phyloP scores from a whole-genome alignment of 345 rosid species.

The Viola odorata region DNA sequence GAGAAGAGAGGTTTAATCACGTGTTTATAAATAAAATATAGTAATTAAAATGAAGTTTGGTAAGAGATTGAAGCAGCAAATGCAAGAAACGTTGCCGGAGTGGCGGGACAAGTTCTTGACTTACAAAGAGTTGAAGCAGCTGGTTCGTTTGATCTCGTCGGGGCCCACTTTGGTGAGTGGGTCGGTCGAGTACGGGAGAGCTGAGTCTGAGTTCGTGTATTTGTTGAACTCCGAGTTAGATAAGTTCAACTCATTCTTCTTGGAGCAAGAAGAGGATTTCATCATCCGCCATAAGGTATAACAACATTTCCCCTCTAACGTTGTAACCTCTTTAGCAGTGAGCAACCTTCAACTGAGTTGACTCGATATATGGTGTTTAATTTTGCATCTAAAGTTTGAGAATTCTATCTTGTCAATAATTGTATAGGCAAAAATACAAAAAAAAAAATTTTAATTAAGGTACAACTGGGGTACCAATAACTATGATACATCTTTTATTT shows the following conservation, averaged over 20 bases:
- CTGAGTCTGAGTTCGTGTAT: slow-evolving; percentile 49
- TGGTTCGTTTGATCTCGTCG: slow-evolving; percentile 44
- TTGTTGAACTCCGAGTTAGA: slow-evolving; percentile 73
- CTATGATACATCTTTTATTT: too few relatives aligned
- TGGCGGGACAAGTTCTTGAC: slow-evolving; percentile 76
- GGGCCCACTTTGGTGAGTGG: slow-evolving; percentile 18
- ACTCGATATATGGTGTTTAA: too few relatives aligned
- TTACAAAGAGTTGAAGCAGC: slow-evolving; percentile 76
- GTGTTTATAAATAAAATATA: not conserved
- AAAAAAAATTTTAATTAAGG: too few relatives aligned
- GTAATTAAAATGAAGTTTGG: slow-evolving; percentile 71
- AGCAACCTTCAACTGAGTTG: too few relatives aligned
- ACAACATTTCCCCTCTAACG: not conserved
- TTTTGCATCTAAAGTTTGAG: too few relatives aligned
- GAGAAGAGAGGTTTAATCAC: not conserved
- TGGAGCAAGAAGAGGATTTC: slow-evolving; percentile 91
- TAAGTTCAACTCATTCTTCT: slow-evolving; percentile 75
- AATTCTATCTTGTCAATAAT: too few relatives aligned
- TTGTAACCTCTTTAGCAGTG: too few relatives aligned
- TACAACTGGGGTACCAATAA: too few relatives aligned
- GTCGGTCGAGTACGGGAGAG: slow-evolving; percentile 20
- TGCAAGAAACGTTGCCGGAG: slow-evolving; percentile 64
- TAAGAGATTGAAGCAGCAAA: slow-evolving; percentile 73
- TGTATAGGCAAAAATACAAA: too few relatives aligned
- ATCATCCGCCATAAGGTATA: slow-evolving; percentile 66